phyloP scores from a whole-genome alignment of 257 asterid species.

The Nemophila menziesii region DNA sequence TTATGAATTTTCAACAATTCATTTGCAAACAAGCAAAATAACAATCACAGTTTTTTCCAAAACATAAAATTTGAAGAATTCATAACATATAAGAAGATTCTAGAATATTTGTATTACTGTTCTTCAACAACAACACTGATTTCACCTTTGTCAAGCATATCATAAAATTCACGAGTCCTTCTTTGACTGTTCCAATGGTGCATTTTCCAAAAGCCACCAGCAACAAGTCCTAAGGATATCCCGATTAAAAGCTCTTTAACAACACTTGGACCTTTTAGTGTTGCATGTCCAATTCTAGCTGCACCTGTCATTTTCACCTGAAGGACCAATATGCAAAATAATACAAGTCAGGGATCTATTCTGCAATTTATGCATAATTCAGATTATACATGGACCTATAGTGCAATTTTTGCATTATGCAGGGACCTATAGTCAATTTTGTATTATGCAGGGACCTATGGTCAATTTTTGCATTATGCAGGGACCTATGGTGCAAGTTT shows the following conservation, averaged over 20 bases:
- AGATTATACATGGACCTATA: no score
- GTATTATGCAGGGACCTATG: no score
- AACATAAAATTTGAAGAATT: no score
- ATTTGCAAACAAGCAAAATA: background rate
- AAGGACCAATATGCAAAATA: no score
- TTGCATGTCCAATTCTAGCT: slow-evolving; percentile 26
- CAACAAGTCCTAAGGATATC: slow-evolving; percentile 34
- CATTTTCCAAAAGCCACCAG: slow-evolving; percentile 62
- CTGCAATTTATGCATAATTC: no score
- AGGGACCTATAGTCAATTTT: no score
- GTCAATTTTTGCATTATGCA: no score
- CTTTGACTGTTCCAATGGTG: slow-evolving; percentile 58
- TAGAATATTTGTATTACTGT: slow-evolving; percentile 17
- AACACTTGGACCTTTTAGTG: slow-evolving; percentile 48
- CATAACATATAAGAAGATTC: background rate
- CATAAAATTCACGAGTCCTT: slow-evolving; percentile 37
- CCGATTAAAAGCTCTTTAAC: slow-evolving; percentile 49
- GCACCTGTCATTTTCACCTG: slow-evolving; percentile 23
- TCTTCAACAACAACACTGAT: slow-evolving; percentile 46
- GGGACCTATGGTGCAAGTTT: no score
- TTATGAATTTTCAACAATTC: no score
- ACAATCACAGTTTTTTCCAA: background rate
- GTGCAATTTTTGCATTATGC: no score
- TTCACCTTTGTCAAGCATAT: slow-evolving; percentile 47
- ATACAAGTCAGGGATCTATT: no score